Evolutionary conservation across 2,329 filamentous ascomycete species (phyloP).

Genomic region (Bipolaris zeicola): DNA sequence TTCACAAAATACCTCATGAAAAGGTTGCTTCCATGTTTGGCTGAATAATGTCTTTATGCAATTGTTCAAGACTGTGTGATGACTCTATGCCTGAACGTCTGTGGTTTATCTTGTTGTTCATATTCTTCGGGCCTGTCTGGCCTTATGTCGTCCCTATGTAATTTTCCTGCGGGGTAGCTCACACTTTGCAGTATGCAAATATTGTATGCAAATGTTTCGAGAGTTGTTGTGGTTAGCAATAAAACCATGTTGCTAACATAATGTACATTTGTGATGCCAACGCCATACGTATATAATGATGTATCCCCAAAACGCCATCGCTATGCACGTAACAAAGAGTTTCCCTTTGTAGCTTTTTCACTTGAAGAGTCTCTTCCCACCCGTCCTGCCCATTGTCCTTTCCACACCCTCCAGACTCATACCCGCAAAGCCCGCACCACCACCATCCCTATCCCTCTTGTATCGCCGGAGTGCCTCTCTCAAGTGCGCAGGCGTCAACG

Average conservation of each 20-base stretch:
- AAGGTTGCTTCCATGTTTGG: conserved; percentile 26
- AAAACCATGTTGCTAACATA: not conserved
- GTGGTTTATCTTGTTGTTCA: not conserved
- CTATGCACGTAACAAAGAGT: conserved; percentile 11
- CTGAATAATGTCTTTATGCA: conserved; percentile 7
- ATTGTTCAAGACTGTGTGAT: not conserved
- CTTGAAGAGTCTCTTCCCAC: conserved; percentile 54
- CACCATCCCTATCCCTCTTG: conserved; percentile 66
- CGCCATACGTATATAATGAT: not conserved
- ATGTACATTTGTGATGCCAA: not conserved
- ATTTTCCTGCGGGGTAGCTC: too few species aligned
- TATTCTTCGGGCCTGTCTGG: too few species aligned
- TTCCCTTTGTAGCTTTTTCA: conserved; percentile 24
- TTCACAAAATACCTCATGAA: conserved; percentile 31
- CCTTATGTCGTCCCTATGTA: too few species aligned
- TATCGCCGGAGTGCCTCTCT: conserved; percentile 74
- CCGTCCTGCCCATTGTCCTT: conserved; percentile 52
- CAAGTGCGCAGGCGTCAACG: conserved; percentile 74
- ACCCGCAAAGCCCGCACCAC: conserved; percentile 59
- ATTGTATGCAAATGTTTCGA: not conserved
- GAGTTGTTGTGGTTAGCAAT: not conserved
- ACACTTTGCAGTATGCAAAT: not conserved
- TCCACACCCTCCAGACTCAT: conserved; percentile 56
- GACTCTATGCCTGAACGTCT: not conserved
- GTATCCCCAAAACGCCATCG: conserved; percentile 17